These are phyloP conservation scores for Coemansia sp. DNA, from an alignment of 192 early-diverging fungal genomes.

Conservation along the genomic window DNA sequence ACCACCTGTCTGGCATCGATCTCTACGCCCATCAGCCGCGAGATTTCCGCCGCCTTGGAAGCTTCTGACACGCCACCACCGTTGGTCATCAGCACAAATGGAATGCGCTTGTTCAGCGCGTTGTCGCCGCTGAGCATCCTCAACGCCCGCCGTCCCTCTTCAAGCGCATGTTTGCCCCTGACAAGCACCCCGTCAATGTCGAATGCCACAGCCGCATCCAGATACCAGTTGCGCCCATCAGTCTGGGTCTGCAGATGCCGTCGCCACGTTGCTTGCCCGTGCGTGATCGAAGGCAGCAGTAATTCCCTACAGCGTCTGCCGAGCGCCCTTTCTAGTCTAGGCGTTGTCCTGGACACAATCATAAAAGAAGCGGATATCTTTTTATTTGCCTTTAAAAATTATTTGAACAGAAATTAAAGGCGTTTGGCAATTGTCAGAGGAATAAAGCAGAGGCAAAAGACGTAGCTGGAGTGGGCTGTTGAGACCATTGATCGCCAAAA, in stretches of 20 bases:
- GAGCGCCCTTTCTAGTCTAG: not conserved
- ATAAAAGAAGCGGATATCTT: not conserved
- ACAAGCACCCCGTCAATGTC: constrained; percentile 89
- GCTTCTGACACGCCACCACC: constrained; percentile 81
- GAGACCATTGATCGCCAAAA: not conserved
- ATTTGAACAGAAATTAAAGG: not conserved
- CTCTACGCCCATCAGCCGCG: constrained; percentile 57
- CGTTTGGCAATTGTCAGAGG: not conserved
- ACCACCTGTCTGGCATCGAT: constrained; percentile 66
- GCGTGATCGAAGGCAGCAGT: not conserved
- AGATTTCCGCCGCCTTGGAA: constrained; percentile 69
- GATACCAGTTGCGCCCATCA: constrained; percentile 20
- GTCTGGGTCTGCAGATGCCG: constrained; percentile 19
- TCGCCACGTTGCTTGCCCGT: not conserved
- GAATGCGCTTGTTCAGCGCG: constrained; percentile 54
- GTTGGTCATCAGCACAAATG: constrained; percentile 83
- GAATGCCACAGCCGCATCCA: constrained; percentile 59
- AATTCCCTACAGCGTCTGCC: not conserved
- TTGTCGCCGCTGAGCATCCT: constrained; percentile 64
- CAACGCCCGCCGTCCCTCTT: constrained; percentile 67
- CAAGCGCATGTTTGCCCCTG: constrained; percentile 69
- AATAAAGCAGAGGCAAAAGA: not conserved
- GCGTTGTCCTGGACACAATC: not conserved
- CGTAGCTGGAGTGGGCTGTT: not conserved
- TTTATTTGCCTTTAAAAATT: not conserved